Conservation (phyloP, 1,139 yeast species). For the Geotrichum siamense region DNA sequence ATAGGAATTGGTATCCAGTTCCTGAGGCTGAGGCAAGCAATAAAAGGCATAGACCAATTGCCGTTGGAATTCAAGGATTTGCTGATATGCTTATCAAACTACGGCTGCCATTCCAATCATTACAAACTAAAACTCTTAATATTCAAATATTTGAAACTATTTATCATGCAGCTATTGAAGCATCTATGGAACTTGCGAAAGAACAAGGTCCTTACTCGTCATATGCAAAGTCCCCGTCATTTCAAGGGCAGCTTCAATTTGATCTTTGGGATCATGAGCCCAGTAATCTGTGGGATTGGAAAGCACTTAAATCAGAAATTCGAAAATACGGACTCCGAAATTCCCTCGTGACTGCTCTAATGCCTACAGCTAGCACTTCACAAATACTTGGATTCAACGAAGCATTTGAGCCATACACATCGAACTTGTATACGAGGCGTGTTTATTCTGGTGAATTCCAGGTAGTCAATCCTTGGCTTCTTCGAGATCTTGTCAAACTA, state of each 20-base stretch:
- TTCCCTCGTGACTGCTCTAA: slow-evolving; percentile 69
- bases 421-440: slow-evolving; percentile 69
- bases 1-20: slow-evolving; percentile 61
- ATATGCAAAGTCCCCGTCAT: slow-evolving; percentile 64
- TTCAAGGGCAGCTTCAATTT: slow-evolving; percentile 59
- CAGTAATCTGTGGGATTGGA: slow-evolving; percentile 57
- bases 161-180: slow-evolving; percentile 70
- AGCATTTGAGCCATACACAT: slow-evolving; percentile 74
- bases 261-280: slow-evolving; percentile 67
- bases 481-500: slow-evolving; percentile 60
- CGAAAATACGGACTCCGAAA: slow-evolving; percentile 55
- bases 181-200: slow-evolving; percentile 57
- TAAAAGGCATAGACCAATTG: slow-evolving; percentile 62
- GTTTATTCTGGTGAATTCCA: slow-evolving; percentile 77
- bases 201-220: slow-evolving; percentile 52
- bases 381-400: slow-evolving; percentile 74
- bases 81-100: slow-evolving; percentile 63
- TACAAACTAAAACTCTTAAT: slow-evolving; percentile 52
- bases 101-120: slow-evolving; percentile 61
- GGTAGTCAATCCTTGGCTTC: slow-evolving; percentile 62
- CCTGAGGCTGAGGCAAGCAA: slow-evolving; percentile 56
- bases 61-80: slow-evolving; percentile 74
- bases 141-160: slow-evolving; percentile 73
- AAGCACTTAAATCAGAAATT: slow-evolving; percentile 45
- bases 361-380: slow-evolving; percentile 88